Evolutionary conservation across 106 monocot genomes (phyloP), one percentile per base, ranked within the genome.

Genomic region (Alisma plantagoaquatica): DNA sequence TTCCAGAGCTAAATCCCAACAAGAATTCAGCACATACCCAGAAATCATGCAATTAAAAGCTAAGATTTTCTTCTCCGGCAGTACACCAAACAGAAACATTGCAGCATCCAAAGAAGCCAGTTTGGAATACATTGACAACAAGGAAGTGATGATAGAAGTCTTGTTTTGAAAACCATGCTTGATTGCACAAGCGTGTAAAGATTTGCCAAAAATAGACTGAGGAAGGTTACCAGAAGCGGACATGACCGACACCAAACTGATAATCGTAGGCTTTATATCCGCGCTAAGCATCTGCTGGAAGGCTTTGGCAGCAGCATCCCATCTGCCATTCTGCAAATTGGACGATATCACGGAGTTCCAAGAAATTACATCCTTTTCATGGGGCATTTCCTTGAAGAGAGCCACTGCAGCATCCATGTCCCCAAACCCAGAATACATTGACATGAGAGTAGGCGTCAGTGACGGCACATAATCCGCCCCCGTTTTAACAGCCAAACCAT

Each of bases 311-410:
- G 75, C 61, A 42, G 72, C 58, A 10, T 60, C 54, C 9, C 23
- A 29, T 10, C 60, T 44, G 22, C 65, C 54, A 44, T 72, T 68
- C 52, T 75, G 77, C 0, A 58, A 46, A 62, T 69, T 69, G 0
- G 54, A 65, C n/a, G 87, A 81, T 1, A 87, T 66, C 68, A 87
- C 75, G 2, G 81, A 63, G 41, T 87, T 87, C 71, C 74, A 82
- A 35, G 63, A 46, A 47, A 75, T 65, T 24, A 71, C 33, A 67
- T 73, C 65, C 32, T 74, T 75, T 16, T 23, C 16, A 15, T 23
- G 16, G 2, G 45, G 14, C 23, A 31, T 10, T 50, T 16, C 16
- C 22, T 75, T 65, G 53, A 87, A 77, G 29, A 87, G 48, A 23
- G 24, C 21, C 41, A 49, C 49, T 25, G 81, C 67, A 31, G 66